Base-by-base conservation (phyloP, 2,329 filamentous ascomycete genomes). In the Nannizzia gypsea region DNA sequence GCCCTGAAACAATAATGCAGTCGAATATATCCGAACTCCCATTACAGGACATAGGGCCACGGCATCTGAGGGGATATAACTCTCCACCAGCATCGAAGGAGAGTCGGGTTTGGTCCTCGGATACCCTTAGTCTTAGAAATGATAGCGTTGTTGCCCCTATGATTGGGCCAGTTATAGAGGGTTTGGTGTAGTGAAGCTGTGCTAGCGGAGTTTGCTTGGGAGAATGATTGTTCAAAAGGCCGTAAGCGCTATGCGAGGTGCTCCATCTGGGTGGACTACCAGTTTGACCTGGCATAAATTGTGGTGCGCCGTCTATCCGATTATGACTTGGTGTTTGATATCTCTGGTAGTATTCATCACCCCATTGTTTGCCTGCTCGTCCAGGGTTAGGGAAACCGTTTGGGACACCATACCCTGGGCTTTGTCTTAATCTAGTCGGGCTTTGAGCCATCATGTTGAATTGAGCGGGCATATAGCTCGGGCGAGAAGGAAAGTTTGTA, bases 1-100 rank as follows among this genome's bases (percentile, higher is more conserved):
- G 71, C 0, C 70, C 73, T 2, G 67, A 64, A n/a, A 73, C 68
- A 52, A 74, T 71, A 4, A 66, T 61, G 52, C 66, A 68, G 56
- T 74, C 72, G 13, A 72, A 61, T 8, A 64, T 61, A 58, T 64
- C 66, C 8, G 70, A 70, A n/a, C 61, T 62, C 1, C 31, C 17
- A 58, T 55, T 34, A 3, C 31, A 17, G 58, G 66, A 68, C 8
- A 69, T 58, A 5, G 72, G 72, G 1, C 72, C 72, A 3, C 69
- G 67, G 2, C 71, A 71, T 31, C 68, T 66, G 38, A 66, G 68
- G 8, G 66, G 63, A 38, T 65, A 68, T 6, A 54, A 13, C 22
- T 31, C 54, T 8, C 69, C 69, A 6, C 60, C 57, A 5, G 62
- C 58, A 54, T 68, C 64, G 22, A 71, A 57, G 42, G 13, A 60